phyloP scores from a whole-genome alignment of 1,284 basidiomycete species.

The Inonotus hispidus region DNA sequence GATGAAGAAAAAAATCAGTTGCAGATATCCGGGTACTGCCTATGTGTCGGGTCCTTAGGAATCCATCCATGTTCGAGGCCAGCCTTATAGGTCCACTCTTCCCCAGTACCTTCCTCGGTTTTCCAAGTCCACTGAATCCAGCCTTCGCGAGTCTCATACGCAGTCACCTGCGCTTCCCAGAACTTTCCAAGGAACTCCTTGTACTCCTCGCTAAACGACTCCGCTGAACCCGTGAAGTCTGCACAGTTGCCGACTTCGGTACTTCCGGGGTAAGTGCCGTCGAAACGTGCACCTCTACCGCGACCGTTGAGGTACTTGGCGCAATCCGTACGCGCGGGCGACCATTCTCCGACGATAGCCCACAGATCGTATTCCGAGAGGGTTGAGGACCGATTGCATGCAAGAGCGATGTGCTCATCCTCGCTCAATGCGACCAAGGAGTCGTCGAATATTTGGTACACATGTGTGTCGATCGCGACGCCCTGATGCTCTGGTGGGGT shows the following conservation, averaged over 20 bases:
- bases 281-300: conserved; percentile 71
- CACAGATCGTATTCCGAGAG: conserved; percentile 60
- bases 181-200: conserved; percentile 79
- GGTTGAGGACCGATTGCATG: conserved; percentile 46
- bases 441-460: conserved; percentile 76
- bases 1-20: not conserved
- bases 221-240: conserved; percentile 65
- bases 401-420: conserved; percentile 58
- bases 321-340: conserved; percentile 80
- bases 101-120: conserved; percentile 58
- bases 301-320: conserved; percentile 73
- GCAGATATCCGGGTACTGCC: conserved; percentile 49
- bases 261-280: conserved; percentile 69
- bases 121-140: conserved; percentile 66
- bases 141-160: conserved; percentile 59
- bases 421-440: conserved; percentile 48
- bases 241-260: conserved; percentile 65
- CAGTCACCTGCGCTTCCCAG: conserved; percentile 79
- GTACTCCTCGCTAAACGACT: conserved; percentile 71
- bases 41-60: conserved; percentile 52
- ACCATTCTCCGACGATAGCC: conserved; percentile 84
- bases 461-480: conserved; percentile 81
- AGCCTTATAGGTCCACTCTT: conserved; percentile 75
- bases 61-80: conserved; percentile 83
- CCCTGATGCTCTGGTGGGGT: conserved; percentile 48